Evolutionary conservation across 2,329 filamentous ascomycete genomes (phyloP).

Genomic region (Penicillium paneum): DNA sequence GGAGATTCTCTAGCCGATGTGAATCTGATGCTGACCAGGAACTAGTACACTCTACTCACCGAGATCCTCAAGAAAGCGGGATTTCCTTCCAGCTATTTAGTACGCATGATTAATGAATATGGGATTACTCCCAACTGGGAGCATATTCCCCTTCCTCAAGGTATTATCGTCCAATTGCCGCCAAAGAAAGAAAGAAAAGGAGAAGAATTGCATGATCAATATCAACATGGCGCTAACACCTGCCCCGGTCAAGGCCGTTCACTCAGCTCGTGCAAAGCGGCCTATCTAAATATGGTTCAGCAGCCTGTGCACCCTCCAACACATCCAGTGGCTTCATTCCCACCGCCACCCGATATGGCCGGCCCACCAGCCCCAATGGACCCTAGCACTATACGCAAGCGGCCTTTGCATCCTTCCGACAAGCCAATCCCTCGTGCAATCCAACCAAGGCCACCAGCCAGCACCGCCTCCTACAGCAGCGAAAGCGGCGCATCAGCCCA

Average conservation of each 20-base stretch:
- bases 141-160: constrained; percentile 44
- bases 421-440: constrained; percentile 38
- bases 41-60: constrained; percentile 42
- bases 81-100: constrained; percentile 37
- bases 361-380: constrained; percentile 25
- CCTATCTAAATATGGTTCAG: constrained; percentile 36
- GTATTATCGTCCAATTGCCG: constrained; percentile 27
- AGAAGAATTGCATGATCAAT: not conserved
- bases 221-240: constrained; percentile 7
- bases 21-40: constrained; percentile 7
- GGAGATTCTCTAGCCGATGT: constrained; percentile 3
- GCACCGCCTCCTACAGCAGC: constrained; percentile 33
- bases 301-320: constrained; percentile 22
- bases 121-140: constrained; percentile 38
- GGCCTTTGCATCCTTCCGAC: constrained; percentile 31
- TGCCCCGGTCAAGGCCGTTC: constrained; percentile 34
- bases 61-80: constrained; percentile 43
- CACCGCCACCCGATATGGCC: constrained; percentile 24
- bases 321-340: constrained; percentile 17
- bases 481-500: constrained; percentile 35
- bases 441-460: constrained; percentile 39
- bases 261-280: constrained; percentile 38
- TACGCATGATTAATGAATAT: constrained; percentile 39
- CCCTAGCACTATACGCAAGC: constrained; percentile 28
- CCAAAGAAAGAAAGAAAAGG: not conserved